Base-by-base conservation (phyloP, 176 grass and related monocot genomes). In the Elaeis guineensis region DNA sequence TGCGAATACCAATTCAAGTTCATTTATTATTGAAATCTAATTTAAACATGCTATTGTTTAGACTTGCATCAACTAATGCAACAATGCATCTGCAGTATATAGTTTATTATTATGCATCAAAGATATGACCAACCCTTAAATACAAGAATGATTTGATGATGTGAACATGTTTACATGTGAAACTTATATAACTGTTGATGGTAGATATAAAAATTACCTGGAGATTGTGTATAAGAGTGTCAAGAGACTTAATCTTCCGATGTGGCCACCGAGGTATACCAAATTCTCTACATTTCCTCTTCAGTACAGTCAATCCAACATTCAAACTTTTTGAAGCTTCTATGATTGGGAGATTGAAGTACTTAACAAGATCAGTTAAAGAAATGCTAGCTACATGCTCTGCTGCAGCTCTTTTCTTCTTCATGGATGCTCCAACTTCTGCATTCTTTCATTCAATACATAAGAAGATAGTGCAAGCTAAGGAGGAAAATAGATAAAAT, bases 241-340 rank as follows among this genome's bases (percentile, higher is more conserved):
- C 69, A 4, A 89, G 65, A 49, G 86, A 89, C 60, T 89, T 89
- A 64, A 89, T 81, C 57, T 89, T 89, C 25, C 81, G 65, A 57
- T 89, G 77, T 57, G 86, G 86, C 86, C 86, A 89, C 5, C 81
- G 80, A 58, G 65, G 64, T 54, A 89, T 89, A 57, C 77, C 81
- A 50, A 85, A 85, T 67, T 85, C 58, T 55, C 81, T 71, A 72
- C 86, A 89, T 71, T 89, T 89, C 54, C 55, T 81, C 77, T 89
- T 89, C 69, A 89, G 39, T 62, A 89, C 76, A 52, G 80, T 89
- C 5, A 85, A 71, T 59, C 81, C 86, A 35, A 89, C 77, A 26
- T 85, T 75, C 15, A 89, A 60, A 68, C 49, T 74, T 21, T 52
- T 85, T 20, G 81, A 89, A 55, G 86, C 81, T 71, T 85, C 80